Percentiles rank a stretch among this genome's conserved stretches.
Evolutionary conservation across 1,284 basidiomycete species (phyloP).

Genomic region (Ceratobasidium sp.): DNA sequence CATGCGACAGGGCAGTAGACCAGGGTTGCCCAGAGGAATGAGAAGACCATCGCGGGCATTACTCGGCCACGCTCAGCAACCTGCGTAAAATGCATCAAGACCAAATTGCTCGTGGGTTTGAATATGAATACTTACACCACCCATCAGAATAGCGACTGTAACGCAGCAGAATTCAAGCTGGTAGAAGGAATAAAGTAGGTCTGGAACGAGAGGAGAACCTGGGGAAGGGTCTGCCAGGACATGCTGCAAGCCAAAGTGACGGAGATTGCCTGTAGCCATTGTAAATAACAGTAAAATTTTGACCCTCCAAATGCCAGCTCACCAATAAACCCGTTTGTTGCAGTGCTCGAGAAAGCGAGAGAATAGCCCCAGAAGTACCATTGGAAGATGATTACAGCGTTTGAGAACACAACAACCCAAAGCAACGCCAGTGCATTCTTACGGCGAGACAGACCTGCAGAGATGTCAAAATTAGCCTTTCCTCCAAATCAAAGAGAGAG

Average conservation of each 20-base stretch:
- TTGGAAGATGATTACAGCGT: slow-evolving; percentile 88
- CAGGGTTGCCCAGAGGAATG: slow-evolving; percentile 87
- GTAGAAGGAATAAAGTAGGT: slow-evolving; percentile 85
- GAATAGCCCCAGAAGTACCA: slow-evolving; percentile 94
- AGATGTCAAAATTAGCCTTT: slow-evolving; percentile 64
- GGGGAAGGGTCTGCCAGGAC: slow-evolving; percentile 85
- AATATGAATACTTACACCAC: slow-evolving; percentile 58
- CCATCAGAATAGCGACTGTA: slow-evolving; percentile 80
- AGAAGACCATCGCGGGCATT: slow-evolving; percentile 88
- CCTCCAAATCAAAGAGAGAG: slow-evolving; percentile 69
- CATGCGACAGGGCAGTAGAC: slow-evolving; percentile 86
- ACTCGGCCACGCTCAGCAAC: slow-evolving; percentile 91
- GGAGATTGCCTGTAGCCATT: slow-evolving; percentile 56
- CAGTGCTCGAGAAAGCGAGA: slow-evolving; percentile 82
- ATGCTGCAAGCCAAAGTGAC: slow-evolving; percentile 74
- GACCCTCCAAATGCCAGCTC: slow-evolving; percentile 57
- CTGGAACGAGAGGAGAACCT: slow-evolving; percentile 78
- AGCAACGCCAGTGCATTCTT: slow-evolving; percentile 76
- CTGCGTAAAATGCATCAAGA: slow-evolving; percentile 62
- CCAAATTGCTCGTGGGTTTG: slow-evolving; percentile 58
- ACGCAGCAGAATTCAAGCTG: slow-evolving; percentile 91
- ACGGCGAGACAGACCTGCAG: slow-evolving; percentile 59
- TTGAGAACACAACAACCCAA: slow-evolving; percentile 77
- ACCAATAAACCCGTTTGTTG: slow-evolving; percentile 84
- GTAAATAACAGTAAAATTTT: neutral